A percentile compares a stretch with the other conserved stretches of the same genome.
Evolutionary conservation across 768 basidiomycete genomes (phyloP).

Genomic region (Pholiota microspora): DNA sequence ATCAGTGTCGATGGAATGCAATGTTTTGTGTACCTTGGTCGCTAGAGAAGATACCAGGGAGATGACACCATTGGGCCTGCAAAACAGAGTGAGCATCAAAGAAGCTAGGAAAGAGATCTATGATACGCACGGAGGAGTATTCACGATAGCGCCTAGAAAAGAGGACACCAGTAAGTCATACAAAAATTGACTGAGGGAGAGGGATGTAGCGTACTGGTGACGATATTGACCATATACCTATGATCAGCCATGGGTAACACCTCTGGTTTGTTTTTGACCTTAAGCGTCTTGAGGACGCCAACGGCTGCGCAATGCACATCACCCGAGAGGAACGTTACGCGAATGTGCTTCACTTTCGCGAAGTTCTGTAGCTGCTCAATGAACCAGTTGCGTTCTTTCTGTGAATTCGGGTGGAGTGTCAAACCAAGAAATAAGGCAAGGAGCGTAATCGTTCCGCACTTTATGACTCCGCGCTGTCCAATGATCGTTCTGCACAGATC

Average conservation of each 20-base stretch:
- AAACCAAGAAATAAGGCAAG: neutral
- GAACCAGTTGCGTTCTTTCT: slow-evolving; percentile 91
- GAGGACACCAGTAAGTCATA: neutral
- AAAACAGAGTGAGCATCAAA: too few relatives aligned
- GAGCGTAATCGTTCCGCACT: too few relatives aligned
- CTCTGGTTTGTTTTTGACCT: slow-evolving; percentile 44
- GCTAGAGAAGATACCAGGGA: slow-evolving; percentile 79
- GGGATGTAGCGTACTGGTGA: slow-evolving; percentile 67
- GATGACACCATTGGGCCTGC: slow-evolving; percentile 71
- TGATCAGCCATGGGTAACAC: slow-evolving; percentile 59
- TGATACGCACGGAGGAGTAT: slow-evolving; percentile 76
- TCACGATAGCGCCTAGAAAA: slow-evolving; percentile 81
- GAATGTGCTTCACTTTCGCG: slow-evolving; percentile 56
- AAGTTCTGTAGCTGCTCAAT: slow-evolving; percentile 76
- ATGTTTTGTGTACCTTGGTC: slow-evolving; percentile 79
- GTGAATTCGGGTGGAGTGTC: slow-evolving; percentile 7
- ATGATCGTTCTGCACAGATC: slow-evolving; percentile 69
- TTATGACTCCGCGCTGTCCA: slow-evolving; percentile 86
- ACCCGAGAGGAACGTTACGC: slow-evolving; percentile 87
- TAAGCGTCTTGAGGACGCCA: slow-evolving; percentile 70
- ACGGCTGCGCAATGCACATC: slow-evolving; percentile 94
- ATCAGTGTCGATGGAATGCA: slow-evolving; percentile 82
- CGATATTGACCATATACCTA: slow-evolving; percentile 89
- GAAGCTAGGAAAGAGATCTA: neutral
- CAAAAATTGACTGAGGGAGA: neutral